phyloP scores from a whole-genome alignment of 2,329 filamentous ascomycete genomes.

The Pseudogymnoascus sp. region DNA sequence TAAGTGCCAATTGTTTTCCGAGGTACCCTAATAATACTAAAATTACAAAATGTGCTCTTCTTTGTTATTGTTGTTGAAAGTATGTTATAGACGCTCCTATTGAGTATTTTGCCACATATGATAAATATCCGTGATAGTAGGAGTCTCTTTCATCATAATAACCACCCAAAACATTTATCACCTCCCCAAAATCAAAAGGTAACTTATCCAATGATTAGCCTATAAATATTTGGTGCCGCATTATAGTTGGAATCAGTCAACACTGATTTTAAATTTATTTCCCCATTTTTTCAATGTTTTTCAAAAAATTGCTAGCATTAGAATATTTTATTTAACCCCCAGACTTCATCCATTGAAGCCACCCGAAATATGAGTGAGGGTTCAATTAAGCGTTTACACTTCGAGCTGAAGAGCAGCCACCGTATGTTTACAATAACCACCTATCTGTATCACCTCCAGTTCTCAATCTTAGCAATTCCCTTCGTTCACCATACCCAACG shows the following conservation, averaged over 20 bases:
- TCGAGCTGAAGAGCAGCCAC: neutral
- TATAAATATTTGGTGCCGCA: neutral
- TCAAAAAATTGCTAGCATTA: neutral
- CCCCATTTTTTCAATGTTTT: neutral
- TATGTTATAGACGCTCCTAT: neutral
- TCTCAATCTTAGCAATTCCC: neutral
- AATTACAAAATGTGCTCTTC: neutral
- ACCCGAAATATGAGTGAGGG: neutral
- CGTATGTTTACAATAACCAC: conserved; percentile 3
- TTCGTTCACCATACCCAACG: neutral
- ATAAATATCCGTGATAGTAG: neutral
- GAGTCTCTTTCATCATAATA: neutral
- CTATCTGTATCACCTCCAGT: neutral
- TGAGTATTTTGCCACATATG: neutral
- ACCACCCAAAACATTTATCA: neutral
- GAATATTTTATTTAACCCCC: neutral
- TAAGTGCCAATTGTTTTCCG: neutral
- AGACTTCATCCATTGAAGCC: neutral
- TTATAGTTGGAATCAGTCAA: neutral
- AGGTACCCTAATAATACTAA: neutral
- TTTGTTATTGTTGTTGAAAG: neutral
- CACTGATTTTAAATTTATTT: neutral
- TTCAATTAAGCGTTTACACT: neutral
- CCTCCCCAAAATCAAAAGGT: neutral
- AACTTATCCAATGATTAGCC: neutral